Evolutionary conservation across 177 flowering plant species (phyloP).

Genomic region (Telopea speciosissima): DNA sequence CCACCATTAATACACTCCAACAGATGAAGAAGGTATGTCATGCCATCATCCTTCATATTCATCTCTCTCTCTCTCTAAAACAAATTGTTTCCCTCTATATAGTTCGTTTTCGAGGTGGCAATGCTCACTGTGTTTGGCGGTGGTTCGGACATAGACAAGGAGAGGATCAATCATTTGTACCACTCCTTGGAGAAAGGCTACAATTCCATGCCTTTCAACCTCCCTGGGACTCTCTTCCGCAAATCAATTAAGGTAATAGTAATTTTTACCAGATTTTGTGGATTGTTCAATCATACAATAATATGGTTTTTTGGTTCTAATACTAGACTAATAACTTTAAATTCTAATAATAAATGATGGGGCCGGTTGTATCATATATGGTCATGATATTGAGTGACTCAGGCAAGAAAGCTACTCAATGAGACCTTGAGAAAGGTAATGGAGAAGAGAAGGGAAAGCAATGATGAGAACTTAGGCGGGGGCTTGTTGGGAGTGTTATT

Average conservation of each 20-base stretch:
- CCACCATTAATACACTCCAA: conserved; percentile 47
- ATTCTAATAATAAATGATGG: too few relatives aligned
- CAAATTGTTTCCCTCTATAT: background rate
- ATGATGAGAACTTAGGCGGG: conserved; percentile 16
- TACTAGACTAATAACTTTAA: too few relatives aligned
- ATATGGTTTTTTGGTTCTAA: too few relatives aligned
- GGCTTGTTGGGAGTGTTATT: conserved; percentile 53
- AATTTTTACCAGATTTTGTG: too few relatives aligned
- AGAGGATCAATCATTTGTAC: conserved; percentile 51
- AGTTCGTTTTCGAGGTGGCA: conserved; percentile 86
- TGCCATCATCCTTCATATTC: too few relatives aligned
- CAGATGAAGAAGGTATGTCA: conserved; percentile 76
- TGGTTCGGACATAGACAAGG: conserved; percentile 28
- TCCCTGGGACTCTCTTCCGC: conserved; percentile 74
- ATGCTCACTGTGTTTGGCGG: conserved; percentile 61
- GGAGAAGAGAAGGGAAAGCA: conserved; percentile 42
- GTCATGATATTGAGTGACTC: background rate
- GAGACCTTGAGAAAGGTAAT: conserved; percentile 46
- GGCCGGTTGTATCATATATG: too few relatives aligned
- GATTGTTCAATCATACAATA: too few relatives aligned
- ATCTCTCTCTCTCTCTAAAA: too few relatives aligned
- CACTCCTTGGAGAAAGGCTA: conserved; percentile 66
- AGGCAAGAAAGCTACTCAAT: conserved; percentile 65
- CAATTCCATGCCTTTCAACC: conserved; percentile 85
- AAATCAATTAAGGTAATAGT: conserved; percentile 79